These are phyloP conservation scores for Huntiella abstrusa DNA, from an alignment of 2,329 filamentous ascomycete genomes.

Conservation along the genomic window DNA sequence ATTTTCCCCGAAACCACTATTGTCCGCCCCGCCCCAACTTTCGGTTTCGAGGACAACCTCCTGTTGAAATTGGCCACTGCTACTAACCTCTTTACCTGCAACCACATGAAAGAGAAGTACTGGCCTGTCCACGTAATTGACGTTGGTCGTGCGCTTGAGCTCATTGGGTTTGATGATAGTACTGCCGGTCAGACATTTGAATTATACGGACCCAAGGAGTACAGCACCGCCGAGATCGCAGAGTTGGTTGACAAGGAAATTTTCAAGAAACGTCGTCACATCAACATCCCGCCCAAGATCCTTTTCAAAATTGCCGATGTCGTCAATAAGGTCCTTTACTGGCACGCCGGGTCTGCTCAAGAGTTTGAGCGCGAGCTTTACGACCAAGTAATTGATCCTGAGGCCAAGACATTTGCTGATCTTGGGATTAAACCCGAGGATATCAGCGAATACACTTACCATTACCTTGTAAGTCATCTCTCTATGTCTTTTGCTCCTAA, in stretches of 20 bases:
- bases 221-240: conserved; percentile 73
- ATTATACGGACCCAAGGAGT: conserved; percentile 83
- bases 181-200: conserved; percentile 86
- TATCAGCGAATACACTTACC: conserved; percentile 70
- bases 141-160: conserved; percentile 72
- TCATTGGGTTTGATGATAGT: conserved; percentile 76
- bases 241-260: conserved; percentile 84
- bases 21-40: conserved; percentile 81
- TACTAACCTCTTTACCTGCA: conserved; percentile 71
- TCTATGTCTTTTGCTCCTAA: neutral
- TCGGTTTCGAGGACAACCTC: conserved; percentile 85
- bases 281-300: conserved; percentile 72
- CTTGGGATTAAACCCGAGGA: conserved; percentile 79
- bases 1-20: conserved; percentile 97
- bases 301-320: conserved; percentile 57
- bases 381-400: conserved; percentile 77
- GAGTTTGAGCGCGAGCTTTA: conserved; percentile 84
- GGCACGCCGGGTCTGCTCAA: conserved; percentile 64
- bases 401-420: conserved; percentile 89
- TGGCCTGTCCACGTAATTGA: conserved; percentile 90
- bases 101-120: conserved; percentile 82
- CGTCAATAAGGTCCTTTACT: conserved; percentile 75
- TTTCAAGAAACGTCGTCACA: conserved; percentile 68
- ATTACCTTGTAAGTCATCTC: conserved; percentile 58
- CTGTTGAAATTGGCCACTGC: conserved; percentile 68